A percentile compares a stretch with the other conserved stretches of the same genome.
phyloP scores from a whole-genome alignment of 495 filamentous ascomycete species.

The Parachaetomium inaequale region DNA sequence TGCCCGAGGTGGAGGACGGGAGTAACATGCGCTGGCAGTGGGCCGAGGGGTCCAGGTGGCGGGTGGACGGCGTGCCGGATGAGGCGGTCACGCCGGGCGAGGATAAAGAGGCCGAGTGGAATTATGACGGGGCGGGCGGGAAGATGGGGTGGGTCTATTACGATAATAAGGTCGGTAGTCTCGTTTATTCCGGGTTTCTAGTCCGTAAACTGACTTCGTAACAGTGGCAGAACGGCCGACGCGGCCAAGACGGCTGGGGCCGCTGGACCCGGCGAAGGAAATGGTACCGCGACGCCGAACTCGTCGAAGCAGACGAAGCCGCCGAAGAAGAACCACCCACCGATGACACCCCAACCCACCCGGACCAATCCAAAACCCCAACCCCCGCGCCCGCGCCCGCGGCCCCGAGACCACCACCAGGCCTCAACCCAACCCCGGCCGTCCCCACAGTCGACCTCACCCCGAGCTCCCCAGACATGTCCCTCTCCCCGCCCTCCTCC shows the following conservation, averaged over 20 bases:
- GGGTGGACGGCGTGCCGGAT: conserved; percentile 70
- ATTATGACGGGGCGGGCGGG: conserved; percentile 54
- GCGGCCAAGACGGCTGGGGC: conserved; percentile 89
- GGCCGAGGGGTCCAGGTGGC: conserved; percentile 81
- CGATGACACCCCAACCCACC: conserved; percentile 24
- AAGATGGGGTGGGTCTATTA: conserved; percentile 91
- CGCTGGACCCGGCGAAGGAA: conserved; percentile 91
- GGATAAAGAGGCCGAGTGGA: conserved; percentile 40
- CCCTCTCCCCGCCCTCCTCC: neutral
- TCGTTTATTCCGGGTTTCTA: neutral
- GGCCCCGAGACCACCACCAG: neutral
- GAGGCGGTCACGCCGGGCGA: conserved; percentile 46
- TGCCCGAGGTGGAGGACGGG: conserved; percentile 76
- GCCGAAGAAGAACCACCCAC: conserved; percentile 22
- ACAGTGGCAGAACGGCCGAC: conserved; percentile 88
- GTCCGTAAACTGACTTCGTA: conserved; percentile 7
- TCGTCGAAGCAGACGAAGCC: conserved; percentile 65
- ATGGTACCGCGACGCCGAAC: conserved; percentile 94
- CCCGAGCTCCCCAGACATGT: conserved; percentile 3
- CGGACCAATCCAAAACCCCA: too few relatives aligned
- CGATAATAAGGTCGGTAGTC: conserved; percentile 78
- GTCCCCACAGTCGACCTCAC: conserved; percentile 3
- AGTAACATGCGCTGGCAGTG: conserved; percentile 84
- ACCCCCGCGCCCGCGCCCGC: conserved; percentile 11
- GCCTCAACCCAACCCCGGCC: conserved; percentile 3